phyloP scores from a whole-genome alignment of 495 filamentous ascomycete species.

The Penicillium roqueforti region DNA sequence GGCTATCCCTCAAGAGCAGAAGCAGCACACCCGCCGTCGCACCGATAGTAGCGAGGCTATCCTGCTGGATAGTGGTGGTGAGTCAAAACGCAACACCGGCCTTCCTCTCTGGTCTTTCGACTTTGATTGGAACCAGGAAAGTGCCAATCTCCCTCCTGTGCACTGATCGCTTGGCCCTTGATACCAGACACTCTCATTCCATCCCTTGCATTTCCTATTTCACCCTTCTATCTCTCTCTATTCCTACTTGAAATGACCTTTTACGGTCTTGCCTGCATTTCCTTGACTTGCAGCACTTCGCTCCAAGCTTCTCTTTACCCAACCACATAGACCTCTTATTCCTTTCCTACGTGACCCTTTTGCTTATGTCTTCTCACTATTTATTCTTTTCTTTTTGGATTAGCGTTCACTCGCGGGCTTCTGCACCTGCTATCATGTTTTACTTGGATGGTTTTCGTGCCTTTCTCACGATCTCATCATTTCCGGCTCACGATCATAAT shows the following conservation, averaged over 20 bases:
- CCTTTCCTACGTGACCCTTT: constrained; percentile 8
- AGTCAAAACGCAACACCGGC: constrained; percentile 24
- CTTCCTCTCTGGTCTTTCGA: constrained; percentile 43
- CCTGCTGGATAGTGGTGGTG: constrained; percentile 26
- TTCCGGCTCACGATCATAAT: background rate
- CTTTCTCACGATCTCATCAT: background rate
- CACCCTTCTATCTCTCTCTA: background rate
- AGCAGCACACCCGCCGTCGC: constrained; percentile 40
- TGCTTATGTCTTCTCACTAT: constrained; percentile 5
- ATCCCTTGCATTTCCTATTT: constrained; percentile 3
- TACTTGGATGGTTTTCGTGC: background rate
- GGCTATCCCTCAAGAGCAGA: constrained; percentile 34
- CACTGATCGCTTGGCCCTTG: constrained; percentile 24
- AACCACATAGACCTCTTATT: constrained; percentile 10
- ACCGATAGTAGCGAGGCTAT: constrained; percentile 47
- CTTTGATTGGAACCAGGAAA: constrained; percentile 38
- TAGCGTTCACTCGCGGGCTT: constrained; percentile 5
- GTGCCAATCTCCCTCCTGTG: constrained; percentile 31
- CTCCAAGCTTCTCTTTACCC: background rate
- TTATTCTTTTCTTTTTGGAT: background rate
- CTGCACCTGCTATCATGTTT: background rate
- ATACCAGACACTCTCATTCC: constrained; percentile 1
- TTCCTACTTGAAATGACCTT: background rate
- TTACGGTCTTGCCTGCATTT: background rate
- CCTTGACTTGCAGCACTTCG: background rate